A percentile compares a stretch with the other conserved stretches of the same genome.
Conservation (phyloP, 352 stramenopile species). For the Phytophthora macrochlamydospora region DNA sequence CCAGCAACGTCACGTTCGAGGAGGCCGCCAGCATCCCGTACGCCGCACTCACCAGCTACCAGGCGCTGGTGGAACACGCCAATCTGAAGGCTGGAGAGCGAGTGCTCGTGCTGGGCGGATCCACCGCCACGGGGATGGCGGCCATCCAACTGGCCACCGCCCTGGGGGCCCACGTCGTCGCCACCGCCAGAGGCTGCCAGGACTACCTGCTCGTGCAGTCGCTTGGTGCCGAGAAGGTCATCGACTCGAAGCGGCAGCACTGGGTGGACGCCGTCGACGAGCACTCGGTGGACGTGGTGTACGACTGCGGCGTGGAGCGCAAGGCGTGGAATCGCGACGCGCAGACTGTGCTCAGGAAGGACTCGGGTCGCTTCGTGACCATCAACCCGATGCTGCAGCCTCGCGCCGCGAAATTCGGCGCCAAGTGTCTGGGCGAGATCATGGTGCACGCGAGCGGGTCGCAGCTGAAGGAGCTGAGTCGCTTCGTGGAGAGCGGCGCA, state of each 20-base stretch:
- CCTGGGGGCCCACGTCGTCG: conserved; percentile 51
- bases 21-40: conserved; percentile 59
- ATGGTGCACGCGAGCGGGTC: conserved; percentile 26
- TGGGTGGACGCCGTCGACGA: conserved; percentile 37
- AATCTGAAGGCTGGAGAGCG: conserved; percentile 28
- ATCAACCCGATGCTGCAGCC: conserved; percentile 40
- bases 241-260: conserved; percentile 61
- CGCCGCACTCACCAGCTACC: conserved; percentile 62
- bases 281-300: conserved; percentile 44
- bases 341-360: conserved; percentile 37
- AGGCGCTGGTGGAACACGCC: conserved; percentile 46
- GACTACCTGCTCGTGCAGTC: conserved; percentile 60
- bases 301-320: conserved; percentile 43
- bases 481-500: conserved; percentile 31
- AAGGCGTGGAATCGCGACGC: conserved; percentile 34
- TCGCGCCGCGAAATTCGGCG: conserved; percentile 43
- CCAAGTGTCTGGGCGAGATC: conserved; percentile 34
- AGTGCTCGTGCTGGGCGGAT: conserved; percentile 68
- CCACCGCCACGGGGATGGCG: conserved; percentile 61
- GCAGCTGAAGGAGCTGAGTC: conserved; percentile 45
- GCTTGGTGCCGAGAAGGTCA: conserved; percentile 49
- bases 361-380: conserved; percentile 32
- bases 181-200: conserved; percentile 61
- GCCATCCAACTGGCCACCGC: conserved; percentile 70
- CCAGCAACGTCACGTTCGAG: conserved; percentile 51